Conservation (phyloP, 2,329 filamentous ascomycete genomes). For the Tolypocladium tropicale region DNA sequence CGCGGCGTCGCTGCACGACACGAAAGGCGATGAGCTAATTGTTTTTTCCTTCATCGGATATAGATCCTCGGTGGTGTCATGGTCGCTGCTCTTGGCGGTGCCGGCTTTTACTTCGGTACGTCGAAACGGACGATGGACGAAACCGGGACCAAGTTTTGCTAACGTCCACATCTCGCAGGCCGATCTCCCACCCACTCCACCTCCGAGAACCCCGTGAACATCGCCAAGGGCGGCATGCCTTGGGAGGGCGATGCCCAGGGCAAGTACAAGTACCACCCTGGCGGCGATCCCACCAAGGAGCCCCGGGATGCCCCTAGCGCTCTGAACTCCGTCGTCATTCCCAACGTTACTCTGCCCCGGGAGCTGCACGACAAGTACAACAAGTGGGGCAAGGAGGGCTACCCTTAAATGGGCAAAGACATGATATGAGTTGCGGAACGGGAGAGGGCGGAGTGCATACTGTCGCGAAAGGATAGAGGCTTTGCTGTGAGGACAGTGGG, state of each 20-base stretch:
- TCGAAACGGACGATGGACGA: background rate
- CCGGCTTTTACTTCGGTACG: conserved; percentile 81
- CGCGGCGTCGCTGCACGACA: background rate
- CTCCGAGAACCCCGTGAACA: conserved; percentile 68
- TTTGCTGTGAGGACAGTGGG: background rate
- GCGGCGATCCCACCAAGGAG: conserved; percentile 64
- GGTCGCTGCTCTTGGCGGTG: conserved; percentile 76
- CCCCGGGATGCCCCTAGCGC: conserved; percentile 90
- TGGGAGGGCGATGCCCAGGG: conserved; percentile 66
- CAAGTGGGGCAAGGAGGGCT: conserved; percentile 99
- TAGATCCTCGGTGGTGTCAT: conserved; percentile 89
- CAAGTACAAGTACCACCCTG: conserved; percentile 74
- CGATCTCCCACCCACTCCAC: conserved; percentile 75
- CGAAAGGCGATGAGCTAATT: background rate
- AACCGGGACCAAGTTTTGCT: background rate
- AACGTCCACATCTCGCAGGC: conserved; percentile 33
- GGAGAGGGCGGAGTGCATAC: background rate
- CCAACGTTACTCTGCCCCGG: conserved; percentile 88
- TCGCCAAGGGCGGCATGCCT: conserved; percentile 73
- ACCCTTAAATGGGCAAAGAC: conserved; percentile 35
- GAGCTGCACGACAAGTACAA: conserved; percentile 94
- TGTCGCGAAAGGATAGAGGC: background rate
- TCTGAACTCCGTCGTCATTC: conserved; percentile 88
- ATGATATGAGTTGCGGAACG: background rate
- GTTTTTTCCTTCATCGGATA: background rate